Base-by-base conservation (phyloP, 2,329 filamentous ascomycete genomes). In the Fusarium cicatricum region DNA sequence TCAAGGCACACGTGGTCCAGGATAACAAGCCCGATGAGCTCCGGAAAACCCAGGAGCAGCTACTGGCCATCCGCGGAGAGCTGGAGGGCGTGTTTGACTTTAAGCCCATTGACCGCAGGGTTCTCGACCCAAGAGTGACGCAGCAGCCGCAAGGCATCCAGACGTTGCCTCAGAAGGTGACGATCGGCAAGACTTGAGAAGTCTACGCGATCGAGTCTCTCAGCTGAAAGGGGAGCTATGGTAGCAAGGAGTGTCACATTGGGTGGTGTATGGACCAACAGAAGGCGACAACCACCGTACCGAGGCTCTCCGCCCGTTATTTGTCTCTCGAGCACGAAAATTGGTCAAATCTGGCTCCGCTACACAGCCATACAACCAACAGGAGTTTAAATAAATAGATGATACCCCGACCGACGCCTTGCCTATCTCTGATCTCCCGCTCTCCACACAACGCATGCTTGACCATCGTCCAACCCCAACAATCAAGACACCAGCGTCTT, bases 11-110 rank as follows among this genome's bases (percentile, higher is more conserved):
- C 44, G 82, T 86, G 3, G 61, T 79, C 8, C 83, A 86, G 53
- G 83, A 85, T 47, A 83, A 78, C 60, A 80, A 83, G 45, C 84
- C 84, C 0, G 83, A 85, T 32, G 83, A 84, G 66, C 77, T 87
- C 26, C 76, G 80, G 38, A 80, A 84, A 61, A 84, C 77, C 0
- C 78, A 81, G 34, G 81, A 82, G n/a, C 76, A 80, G 58, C 72
- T 89, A 5, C 60, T 80, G 15, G 74, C 70, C 1, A 71, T 82
- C 2, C 75, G 78, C 29, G 72, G 71, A 11, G 78, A 84, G 45
- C 74, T 86, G 7, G 76, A 79, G 3, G 81, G 82, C 1, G 78
- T 80, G 1, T 83, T 86, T 56, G 78, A 82, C 31, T 84, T 86
- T 61, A 75, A 76, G 52, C 66, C 73, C 4, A 76, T 82, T 44